phyloP scores from a whole-genome alignment of 2,329 filamentous ascomycete species.

The Alternaria conjuncta region DNA sequence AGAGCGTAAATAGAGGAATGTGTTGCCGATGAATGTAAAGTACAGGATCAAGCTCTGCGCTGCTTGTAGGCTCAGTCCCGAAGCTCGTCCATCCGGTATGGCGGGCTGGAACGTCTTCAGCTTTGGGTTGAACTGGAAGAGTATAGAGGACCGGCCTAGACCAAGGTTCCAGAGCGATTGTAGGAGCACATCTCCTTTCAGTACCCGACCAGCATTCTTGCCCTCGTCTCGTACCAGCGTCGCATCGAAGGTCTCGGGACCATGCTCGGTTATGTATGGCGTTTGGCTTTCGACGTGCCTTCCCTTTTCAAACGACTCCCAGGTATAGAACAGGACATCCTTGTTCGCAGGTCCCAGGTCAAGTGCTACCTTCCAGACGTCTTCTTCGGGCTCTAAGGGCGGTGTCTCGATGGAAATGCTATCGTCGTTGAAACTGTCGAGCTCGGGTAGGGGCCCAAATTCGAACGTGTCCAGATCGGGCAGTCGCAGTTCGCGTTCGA shows the following conservation, averaged over 20 bases:
- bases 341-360: slow-evolving; percentile 42
- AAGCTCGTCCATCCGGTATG: slow-evolving; percentile 54
- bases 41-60: slow-evolving; percentile 61
- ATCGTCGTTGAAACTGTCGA: slow-evolving; percentile 42
- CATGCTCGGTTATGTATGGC: slow-evolving; percentile 72
- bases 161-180: slow-evolving; percentile 69
- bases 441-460: slow-evolving; percentile 48
- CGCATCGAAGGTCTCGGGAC: slow-evolving; percentile 70
- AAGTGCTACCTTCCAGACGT: slow-evolving; percentile 50
- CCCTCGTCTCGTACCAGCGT: slow-evolving; percentile 53
- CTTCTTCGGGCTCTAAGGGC: slow-evolving; percentile 35
- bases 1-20: slow-evolving; percentile 42
- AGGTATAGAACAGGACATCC: slow-evolving; percentile 62
- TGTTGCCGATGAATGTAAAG: slow-evolving; percentile 49
- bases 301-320: slow-evolving; percentile 68
- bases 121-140: slow-evolving; percentile 68
- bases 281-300: slow-evolving; percentile 52
- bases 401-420: slow-evolving; percentile 35
- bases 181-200: slow-evolving; percentile 48
- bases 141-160: slow-evolving; percentile 73
- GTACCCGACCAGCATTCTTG: slow-evolving; percentile 46
- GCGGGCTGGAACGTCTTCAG: slow-evolving; percentile 60
- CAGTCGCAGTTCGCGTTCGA: slow-evolving; percentile 45
- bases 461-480: slow-evolving; percentile 49
- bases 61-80: slow-evolving; percentile 57